Base-by-base conservation (phyloP, 352 stramenopile species). In the Globisporangium emineosum region DNA sequence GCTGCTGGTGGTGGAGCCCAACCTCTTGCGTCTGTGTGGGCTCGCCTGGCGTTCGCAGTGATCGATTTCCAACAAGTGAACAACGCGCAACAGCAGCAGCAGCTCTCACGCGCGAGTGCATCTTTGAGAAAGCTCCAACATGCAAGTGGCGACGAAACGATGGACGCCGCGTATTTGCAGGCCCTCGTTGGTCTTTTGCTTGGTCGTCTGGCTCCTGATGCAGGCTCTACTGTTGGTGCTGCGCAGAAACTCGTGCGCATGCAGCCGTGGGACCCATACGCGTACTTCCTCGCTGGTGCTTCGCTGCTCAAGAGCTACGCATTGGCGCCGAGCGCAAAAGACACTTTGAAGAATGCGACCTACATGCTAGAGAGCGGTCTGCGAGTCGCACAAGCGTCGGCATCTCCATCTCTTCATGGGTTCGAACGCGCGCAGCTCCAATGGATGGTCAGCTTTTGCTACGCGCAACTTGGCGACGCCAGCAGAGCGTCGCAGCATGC, bases 171-270 rank as follows among this genome's bases (percentile, higher is more conserved):
- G 7, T 70, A 71, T 17, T 32, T 79, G 43, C 60, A 72, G 32
- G 68, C 57, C 2, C 61, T 90, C 32, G 58, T n/a, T 12, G 10
- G 37, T 27, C 42, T 76, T 25, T 77, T 70, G 40, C 13, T 62
- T 86, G 25, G 61, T 83, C 15, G 61, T 83, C 15, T 78, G 25
- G 2, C 9, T 60, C 9, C 42, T 70, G 49, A 64, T 32, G 50
- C 37, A 58, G 57, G 56, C n/a, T 54, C 61, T 8, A 58, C 59
- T 2, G 69, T 17, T 7, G 19, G 66, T 17, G 35, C 42, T 19
- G 61, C 69, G 4, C 67, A 85, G 66, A 90, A 88, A 61, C 71
- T 91, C 27, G 68, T 93, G 42, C 84, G 77, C 32, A 75, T 79
- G 60, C 56, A 89, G 40, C 80, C 84, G 25, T 86, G 77, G 78